Conservation (phyloP, 192 early-diverging fungal genomes). For the Rhizophlyctis rosea region DNA sequence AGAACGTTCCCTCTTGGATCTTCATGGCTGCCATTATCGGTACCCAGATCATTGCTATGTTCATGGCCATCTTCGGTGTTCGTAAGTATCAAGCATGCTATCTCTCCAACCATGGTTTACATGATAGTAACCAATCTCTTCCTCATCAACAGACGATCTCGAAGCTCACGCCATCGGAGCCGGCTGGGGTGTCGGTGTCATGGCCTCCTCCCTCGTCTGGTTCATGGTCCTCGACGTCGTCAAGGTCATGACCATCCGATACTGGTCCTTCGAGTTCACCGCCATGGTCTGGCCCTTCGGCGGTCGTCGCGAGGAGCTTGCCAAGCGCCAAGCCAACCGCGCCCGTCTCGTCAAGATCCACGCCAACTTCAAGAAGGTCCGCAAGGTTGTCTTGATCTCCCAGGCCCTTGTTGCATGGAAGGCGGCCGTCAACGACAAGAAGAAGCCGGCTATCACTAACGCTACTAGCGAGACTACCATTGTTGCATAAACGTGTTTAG, state of each 20-base stretch:
- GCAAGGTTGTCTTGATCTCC: slow-evolving; percentile 33
- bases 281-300: slow-evolving; percentile 73
- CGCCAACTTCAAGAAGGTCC: slow-evolving; percentile 28
- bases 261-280: slow-evolving; percentile 86
- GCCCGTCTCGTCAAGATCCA: slow-evolving; percentile 7
- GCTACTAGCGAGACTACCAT: too few relatives aligned
- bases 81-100: too few relatives aligned
- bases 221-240: slow-evolving; percentile 83
- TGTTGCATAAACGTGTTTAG: too few relatives aligned
- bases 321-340: slow-evolving; percentile 10
- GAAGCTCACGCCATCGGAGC: slow-evolving; percentile 63
- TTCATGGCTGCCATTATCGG: slow-evolving; percentile 79
- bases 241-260: slow-evolving; percentile 77
- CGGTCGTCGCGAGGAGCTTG: slow-evolving; percentile 58
- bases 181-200: slow-evolving; percentile 69
- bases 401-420: slow-evolving; percentile 23
- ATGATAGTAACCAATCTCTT: slow-evolving; percentile 63
- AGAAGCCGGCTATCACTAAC: slow-evolving; percentile 1
- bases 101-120: background rate
- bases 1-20: slow-evolving; percentile 71
- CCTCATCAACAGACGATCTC: too few relatives aligned
- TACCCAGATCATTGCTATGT: slow-evolving; percentile 86
- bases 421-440: slow-evolving; percentile 3
- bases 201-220: slow-evolving; percentile 72
- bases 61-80: slow-evolving; percentile 76